Evolutionary conservation across 352 stramenopile genomes (phyloP), one percentile per base, ranked within the genome.

Genomic region (Phytophthora constricta): DNA sequence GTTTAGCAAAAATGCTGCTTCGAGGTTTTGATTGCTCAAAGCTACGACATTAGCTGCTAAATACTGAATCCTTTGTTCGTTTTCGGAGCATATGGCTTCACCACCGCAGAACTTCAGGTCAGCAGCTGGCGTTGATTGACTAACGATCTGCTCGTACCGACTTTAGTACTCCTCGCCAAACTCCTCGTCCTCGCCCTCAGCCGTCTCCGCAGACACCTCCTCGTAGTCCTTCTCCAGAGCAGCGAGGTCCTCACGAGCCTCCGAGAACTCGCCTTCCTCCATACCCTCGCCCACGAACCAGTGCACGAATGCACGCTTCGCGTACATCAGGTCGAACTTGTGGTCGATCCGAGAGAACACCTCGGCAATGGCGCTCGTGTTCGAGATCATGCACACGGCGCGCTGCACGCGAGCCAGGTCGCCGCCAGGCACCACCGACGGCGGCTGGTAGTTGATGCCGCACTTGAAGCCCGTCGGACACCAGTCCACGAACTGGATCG

Each of bases 251-350:
- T 99, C 97, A 83, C 97, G 96, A 52, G 97, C 98, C 75, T 99
- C 98, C 64, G 96, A 98, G 80, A 99, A 99, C 82, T 99, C 97
- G 61, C 97, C 97, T 83, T 99, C 98, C 79, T 99, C 98, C 98
- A 99, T 99, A 76, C 98, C 98, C 77, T 99, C 98, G 70, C 98
- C 97, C 26, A 99, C 97, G 71, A 99, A 99, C 97, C 97, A 99
- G 88, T 99, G 97, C 56, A 99, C 97, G 76, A 99, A 99, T 53
- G 97, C 97, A 83, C 97, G 61, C 57, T 70, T 75, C 34, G 61
- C 67, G 33, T 74, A 70, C 60, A 74, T 74, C 20, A 74, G 37
- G 17, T 74, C 66, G 42, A 70, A 74, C 61, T 70, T 74, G 60
- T 70, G 60, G 45, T 70, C 55, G 47, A 75, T 75, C 25, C 68